These are phyloP conservation scores for Amphirosellinia nigrospora DNA, from an alignment of 495 filamentous ascomycete species.

Conservation along the genomic window DNA sequence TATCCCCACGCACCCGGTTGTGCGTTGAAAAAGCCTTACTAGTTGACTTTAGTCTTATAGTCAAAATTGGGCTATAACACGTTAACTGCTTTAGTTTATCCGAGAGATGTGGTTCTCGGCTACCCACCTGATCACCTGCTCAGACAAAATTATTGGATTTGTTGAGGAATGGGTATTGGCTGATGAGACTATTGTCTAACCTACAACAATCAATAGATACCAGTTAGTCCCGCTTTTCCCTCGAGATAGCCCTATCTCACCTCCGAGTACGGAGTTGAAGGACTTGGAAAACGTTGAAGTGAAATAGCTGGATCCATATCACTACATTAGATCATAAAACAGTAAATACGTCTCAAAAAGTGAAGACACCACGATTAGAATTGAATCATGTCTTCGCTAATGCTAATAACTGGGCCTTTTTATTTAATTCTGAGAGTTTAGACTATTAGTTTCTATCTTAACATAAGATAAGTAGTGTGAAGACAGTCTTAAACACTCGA, in stretches of 20 bases:
- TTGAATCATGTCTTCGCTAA: background rate
- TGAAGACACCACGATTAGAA: background rate
- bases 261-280: background rate
- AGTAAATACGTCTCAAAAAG: background rate
- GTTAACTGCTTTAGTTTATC: slow-evolving; percentile 6
- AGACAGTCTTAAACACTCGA: no score
- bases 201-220: background rate
- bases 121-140: background rate
- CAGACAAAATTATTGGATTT: background rate
- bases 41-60: background rate
- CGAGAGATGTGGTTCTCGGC: background rate
- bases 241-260: background rate
- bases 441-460: no score
- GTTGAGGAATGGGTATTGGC: background rate
- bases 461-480: no score
- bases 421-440: background rate
- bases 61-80: background rate
- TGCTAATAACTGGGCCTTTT: background rate
- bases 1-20: slow-evolving; percentile 15
- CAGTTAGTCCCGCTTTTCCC: background rate
- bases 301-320: background rate
- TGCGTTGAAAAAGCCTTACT: slow-evolving; percentile 1
- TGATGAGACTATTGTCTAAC: background rate
- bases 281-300: background rate
- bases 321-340: background rate